Base-by-base conservation (phyloP, 768 basidiomycete genomes). In the Suillus subaureus region DNA sequence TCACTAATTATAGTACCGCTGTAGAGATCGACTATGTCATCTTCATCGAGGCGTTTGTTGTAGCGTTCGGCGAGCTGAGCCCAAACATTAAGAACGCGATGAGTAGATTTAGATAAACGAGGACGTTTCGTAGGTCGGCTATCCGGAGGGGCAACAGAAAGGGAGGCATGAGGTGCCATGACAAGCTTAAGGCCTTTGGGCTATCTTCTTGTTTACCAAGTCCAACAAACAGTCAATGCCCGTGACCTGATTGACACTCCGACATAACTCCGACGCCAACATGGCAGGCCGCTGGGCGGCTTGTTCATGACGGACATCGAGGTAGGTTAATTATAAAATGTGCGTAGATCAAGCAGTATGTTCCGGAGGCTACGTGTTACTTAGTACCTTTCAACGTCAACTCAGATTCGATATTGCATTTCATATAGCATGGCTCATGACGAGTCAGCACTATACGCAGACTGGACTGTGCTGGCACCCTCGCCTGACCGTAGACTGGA, bases 11-110 rank as follows among this genome's bases (percentile, higher is more conserved):
- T 80, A 66, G 84, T 74, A 13, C 82, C 84, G 13, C 85, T 87
- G 63, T 80, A 78, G 3, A 94, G 78, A 71, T 93, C 89, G 39
- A 94, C 81, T 55, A 93, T 88, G 73, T 94, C 92, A 74, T 94
- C 92, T 71, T 93, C 88, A 69, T 91, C 90, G 45, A 92, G 77
- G 52, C 83, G 82, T 61, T 85, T 82, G 40, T 84, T 82, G 72
- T 93, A 90, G 31, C 90, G 84, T 57, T 89, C 86, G 4, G 85
- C 91, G 4, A 94, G 84, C 61, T 85, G 81, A 33, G 84, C 80
- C 92, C 92, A 93, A 16, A 85, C 79, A 69, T 85, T 83, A 28
- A 86, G 77, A 43, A 93, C 79, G 3, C 88, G 87, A 69, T 80
- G 75, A 6, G 82, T 80, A 15, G 75, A 78, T 28, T 28, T 60